Percentiles rank a stretch among this genome's conserved stretches.
These are phyloP conservation scores for Scheffersomyces titani DNA, from an alignment of 1,139 yeast genomes.

Conservation along the genomic window DNA sequence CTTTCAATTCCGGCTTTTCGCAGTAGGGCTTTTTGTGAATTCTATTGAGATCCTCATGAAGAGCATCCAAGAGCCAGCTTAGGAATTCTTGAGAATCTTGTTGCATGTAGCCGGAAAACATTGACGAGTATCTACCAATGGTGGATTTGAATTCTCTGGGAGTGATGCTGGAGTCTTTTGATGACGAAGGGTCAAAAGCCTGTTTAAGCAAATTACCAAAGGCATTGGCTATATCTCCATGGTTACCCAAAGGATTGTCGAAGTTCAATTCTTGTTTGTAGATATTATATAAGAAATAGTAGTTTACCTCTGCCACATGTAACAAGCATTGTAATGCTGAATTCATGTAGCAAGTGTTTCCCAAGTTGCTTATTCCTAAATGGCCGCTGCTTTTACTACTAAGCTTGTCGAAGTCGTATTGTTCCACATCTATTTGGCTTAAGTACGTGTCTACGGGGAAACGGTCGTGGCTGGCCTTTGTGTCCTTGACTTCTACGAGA, in stretches of 20 bases:
- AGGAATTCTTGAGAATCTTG: conserved; percentile 96
- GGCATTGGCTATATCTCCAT: conserved; percentile 75
- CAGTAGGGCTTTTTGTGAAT: conserved; percentile 80
- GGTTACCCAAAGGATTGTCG: conserved; percentile 81
- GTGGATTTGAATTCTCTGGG: conserved; percentile 82
- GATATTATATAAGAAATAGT: conserved; percentile 68
- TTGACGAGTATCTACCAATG: conserved; percentile 75
- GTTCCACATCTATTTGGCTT: conserved; percentile 16
- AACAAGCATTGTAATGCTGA: conserved; percentile 89
- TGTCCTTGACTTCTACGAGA: conserved; percentile 34
- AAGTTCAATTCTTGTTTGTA: conserved; percentile 68
- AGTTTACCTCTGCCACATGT: conserved; percentile 82
- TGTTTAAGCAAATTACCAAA: conserved; percentile 68
- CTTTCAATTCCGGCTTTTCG: conserved; percentile 80
- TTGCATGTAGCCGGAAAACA: conserved; percentile 87
- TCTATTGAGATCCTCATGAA: conserved; percentile 91
- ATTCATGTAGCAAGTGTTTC: conserved; percentile 96
- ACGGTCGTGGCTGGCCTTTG: conserved; percentile 9
- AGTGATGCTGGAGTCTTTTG: conserved; percentile 24
- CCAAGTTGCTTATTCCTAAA: conserved; percentile 75
- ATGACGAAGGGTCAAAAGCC: conserved; percentile 45
- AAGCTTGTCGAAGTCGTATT: conserved; percentile 15
- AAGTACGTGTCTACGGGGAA: conserved; percentile 34
- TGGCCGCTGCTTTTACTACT: conserved; percentile 30
- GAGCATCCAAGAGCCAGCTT: conserved; percentile 85